Evolutionary conservation across 2,329 filamentous ascomycete genomes (phyloP).

Genomic region (Trichoderma harzianum): DNA sequence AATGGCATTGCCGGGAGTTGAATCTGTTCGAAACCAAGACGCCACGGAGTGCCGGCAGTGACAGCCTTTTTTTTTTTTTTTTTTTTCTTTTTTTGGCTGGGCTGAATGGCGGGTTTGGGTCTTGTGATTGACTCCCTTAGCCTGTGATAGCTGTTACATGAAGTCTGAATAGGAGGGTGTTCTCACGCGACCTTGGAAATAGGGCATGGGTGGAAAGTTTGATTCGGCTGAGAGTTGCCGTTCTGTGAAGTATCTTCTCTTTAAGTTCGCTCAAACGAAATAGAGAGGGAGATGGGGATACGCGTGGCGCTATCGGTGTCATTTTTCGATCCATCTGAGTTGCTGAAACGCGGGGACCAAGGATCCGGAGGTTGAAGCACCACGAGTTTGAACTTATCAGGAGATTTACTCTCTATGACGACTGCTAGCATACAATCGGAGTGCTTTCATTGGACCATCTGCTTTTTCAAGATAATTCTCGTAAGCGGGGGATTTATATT

Average conservation of each 20-base stretch:
- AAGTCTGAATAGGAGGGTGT: background rate
- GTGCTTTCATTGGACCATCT: background rate
- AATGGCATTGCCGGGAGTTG: background rate
- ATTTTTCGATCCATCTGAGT: background rate
- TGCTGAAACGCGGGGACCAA: background rate
- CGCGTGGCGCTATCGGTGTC: background rate
- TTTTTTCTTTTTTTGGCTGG: background rate
- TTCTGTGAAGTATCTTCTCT: background rate
- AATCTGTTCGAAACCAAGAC: background rate
- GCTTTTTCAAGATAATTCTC: background rate
- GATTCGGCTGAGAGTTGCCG: background rate
- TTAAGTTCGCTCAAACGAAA: background rate
- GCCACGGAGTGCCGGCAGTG: background rate
- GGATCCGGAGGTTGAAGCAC: background rate
- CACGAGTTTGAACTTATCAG: background rate
- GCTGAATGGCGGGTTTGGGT: background rate
- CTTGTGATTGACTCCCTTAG: background rate
- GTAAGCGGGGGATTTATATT: background rate
- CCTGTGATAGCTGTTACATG: background rate
- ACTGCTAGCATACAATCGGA: background rate
- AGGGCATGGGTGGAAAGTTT: background rate
- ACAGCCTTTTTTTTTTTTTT: background rate
- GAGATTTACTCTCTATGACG: background rate
- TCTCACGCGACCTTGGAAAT: background rate
- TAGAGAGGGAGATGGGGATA: background rate